A percentile compares a stretch with the other conserved stretches of the same genome.
These are phyloP conservation scores for Fusarium sp. DNA, from an alignment of 2,329 filamentous ascomycete genomes.

Conservation along the genomic window DNA sequence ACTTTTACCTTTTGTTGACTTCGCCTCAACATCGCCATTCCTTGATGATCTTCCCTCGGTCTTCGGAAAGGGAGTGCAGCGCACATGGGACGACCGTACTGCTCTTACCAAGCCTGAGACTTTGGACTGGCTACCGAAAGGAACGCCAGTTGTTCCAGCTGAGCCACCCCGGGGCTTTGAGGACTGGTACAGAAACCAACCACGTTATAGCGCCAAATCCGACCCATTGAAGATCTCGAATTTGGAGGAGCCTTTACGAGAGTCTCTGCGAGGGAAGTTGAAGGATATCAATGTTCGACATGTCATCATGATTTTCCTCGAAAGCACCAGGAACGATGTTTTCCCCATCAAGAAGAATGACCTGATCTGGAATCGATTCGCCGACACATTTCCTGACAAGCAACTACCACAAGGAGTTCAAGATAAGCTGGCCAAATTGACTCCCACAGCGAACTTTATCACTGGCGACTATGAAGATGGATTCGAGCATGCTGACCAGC, in stretches of 20 bases:
- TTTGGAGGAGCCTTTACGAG: constrained; percentile 50
- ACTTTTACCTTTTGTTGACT: constrained; percentile 52
- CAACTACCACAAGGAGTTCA: constrained; percentile 51
- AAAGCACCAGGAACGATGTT: constrained; percentile 60
- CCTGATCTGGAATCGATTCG: constrained; percentile 53
- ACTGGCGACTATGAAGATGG: constrained; percentile 55
- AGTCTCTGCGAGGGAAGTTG: constrained; percentile 46
- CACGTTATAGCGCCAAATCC: constrained; percentile 52
- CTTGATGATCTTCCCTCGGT: constrained; percentile 44
- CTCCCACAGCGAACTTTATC: constrained; percentile 51
- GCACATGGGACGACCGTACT: constrained; percentile 45
- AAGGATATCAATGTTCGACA: constrained; percentile 56
- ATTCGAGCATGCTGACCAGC: constrained; percentile 44
- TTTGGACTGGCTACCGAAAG: constrained; percentile 45
- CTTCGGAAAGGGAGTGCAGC: constrained; percentile 47
- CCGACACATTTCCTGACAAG: constrained; percentile 50
- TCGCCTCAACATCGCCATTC: constrained; percentile 49
- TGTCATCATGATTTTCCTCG: constrained; percentile 58
- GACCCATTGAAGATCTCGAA: constrained; percentile 59
- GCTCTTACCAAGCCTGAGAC: constrained; percentile 43
- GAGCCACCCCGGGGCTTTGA: constrained; percentile 37
- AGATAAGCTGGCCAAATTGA: constrained; percentile 47
- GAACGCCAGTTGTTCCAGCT: neutral
- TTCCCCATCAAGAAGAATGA: constrained; percentile 59
- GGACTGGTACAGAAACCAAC: constrained; percentile 44